Evolutionary conservation across 1,284 basidiomycete genomes (phyloP), one percentile per base, ranked within the genome.

Genomic region (Sporisorium scitamineum): DNA sequence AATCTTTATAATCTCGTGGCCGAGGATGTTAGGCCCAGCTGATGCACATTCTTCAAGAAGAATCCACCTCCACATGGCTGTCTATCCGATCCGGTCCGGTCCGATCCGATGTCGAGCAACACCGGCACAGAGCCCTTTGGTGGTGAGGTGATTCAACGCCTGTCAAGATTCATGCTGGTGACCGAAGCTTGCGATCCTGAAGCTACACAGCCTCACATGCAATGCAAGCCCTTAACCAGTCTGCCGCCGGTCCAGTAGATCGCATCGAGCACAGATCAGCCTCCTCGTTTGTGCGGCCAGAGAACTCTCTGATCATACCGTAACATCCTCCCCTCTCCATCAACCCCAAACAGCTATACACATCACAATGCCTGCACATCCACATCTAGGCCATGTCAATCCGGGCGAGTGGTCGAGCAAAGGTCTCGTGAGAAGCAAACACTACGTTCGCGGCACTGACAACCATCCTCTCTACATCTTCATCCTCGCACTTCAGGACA

Each of bases 321-420:
- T 14, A 16, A 8, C 47, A n/a, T 29, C 27, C 47, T 29, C 18
- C 8, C 16, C 29, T 9, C n/a, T 44, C 45, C 53, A 37, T 26
- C n/a, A 32, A 42, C 31, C n/a, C 4, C 3, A 39, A 39, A n/a
- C 29, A 52, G n/a, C 20, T 26, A 1, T 1, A 27, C 22, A 22
- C 29, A 2, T 51, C 24, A 64, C 24, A 16, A 79, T 79, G 78
- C 63, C 77, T 5, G 59, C 78, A 16, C 78, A 79, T 57, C 60
- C 74, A 13, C 78, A 77, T 67, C 63, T 79, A 11, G 70, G 74
- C 54, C 77, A 76, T 44, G 41, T 50, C 47, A 79, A 79, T 45
- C 77, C 73, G 22, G 76, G 73, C 72, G 32, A 59, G 70, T 39
- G 37, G 16, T 34, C 34, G 34, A 34, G 11, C 34, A 3, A 6